phyloP scores from a whole-genome alignment of 306 rosid genomes.

The Canavalia gladiata region DNA sequence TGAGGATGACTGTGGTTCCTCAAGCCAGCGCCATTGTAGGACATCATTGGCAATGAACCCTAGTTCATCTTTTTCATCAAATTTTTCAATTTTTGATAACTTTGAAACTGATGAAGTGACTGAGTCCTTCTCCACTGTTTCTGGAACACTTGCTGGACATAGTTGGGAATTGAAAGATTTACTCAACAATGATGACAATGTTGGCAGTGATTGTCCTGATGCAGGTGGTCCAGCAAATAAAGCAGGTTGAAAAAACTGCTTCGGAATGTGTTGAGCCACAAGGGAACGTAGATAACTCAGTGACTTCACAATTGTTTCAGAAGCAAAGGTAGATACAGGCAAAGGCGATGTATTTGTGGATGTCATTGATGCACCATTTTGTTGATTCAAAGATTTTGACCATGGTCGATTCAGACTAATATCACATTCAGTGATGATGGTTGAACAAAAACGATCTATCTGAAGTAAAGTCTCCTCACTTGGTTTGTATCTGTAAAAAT shows the following conservation, averaged over 20 bases:
- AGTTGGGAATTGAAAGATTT: constrained; percentile 85
- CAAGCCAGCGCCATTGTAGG: constrained; percentile 93
- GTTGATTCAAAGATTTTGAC: constrained; percentile 65
- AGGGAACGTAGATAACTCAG: constrained; percentile 86
- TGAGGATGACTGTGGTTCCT: constrained; percentile 63
- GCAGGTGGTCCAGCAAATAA: constrained; percentile 79
- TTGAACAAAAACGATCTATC: constrained; percentile 89
- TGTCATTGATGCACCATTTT: constrained; percentile 59
- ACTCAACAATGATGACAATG: constrained; percentile 82
- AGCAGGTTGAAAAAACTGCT: constrained; percentile 76
- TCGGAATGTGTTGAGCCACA: constrained; percentile 84
- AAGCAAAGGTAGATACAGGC: constrained; percentile 84
- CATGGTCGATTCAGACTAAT: constrained; percentile 63
- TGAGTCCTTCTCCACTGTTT: constrained; percentile 70
- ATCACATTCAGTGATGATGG: constrained; percentile 76
- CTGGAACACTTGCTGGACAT: constrained; percentile 55
- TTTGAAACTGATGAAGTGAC: constrained; percentile 64
- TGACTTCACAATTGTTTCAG: constrained; percentile 81
- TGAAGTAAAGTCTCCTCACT: constrained; percentile 83
- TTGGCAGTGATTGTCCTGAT: constrained; percentile 80
- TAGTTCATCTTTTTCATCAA: constrained; percentile 67
- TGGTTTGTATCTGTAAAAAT: constrained; percentile 78
- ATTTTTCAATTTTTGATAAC: constrained; percentile 71
- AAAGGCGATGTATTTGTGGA: constrained; percentile 66
- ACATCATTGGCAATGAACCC: constrained; percentile 77